phyloP scores from a whole-genome alignment of 176 grass and related monocot genomes.

The Hyparrhenia diplandra region DNA sequence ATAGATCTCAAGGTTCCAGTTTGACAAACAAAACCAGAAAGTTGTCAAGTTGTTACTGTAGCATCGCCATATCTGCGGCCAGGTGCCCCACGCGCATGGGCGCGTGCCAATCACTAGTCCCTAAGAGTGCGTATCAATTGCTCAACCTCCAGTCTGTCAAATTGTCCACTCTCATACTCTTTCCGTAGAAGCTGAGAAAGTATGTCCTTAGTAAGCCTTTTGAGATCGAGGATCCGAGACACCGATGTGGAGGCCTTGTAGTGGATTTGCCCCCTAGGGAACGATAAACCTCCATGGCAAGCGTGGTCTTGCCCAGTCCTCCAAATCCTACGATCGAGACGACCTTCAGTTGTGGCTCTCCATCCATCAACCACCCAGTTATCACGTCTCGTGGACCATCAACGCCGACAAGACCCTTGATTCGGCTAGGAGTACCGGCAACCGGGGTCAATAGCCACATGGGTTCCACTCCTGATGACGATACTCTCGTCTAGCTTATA shows the following conservation, averaged over 20 bases:
- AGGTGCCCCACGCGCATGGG: too few relatives aligned
- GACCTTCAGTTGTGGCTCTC: neutral
- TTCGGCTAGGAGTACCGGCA: neutral
- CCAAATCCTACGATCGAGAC: too few relatives aligned
- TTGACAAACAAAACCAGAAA: too few relatives aligned
- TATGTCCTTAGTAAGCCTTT: too few relatives aligned
- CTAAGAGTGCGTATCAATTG: too few relatives aligned
- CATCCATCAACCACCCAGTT: neutral
- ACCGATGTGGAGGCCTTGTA: neutral
- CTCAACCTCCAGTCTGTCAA: too few relatives aligned
- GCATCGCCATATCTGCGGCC: too few relatives aligned
- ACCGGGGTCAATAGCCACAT: neutral
- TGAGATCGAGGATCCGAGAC: neutral
- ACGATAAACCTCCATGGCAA: neutral
- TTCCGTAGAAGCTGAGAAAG: too few relatives aligned
- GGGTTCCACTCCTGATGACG: neutral
- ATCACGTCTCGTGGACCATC: neutral
- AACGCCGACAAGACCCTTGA: neutral
- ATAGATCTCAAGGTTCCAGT: too few relatives aligned
- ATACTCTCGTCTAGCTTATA: neutral
- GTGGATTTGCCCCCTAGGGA: neutral
- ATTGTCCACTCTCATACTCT: too few relatives aligned
- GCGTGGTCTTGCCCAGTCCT: neutral
- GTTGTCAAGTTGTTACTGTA: too few relatives aligned
- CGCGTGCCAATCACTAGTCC: too few relatives aligned